Evolutionary conservation across 2,329 filamentous ascomycete genomes (phyloP).

Genomic region (Pseudocercospora macadamiae): DNA sequence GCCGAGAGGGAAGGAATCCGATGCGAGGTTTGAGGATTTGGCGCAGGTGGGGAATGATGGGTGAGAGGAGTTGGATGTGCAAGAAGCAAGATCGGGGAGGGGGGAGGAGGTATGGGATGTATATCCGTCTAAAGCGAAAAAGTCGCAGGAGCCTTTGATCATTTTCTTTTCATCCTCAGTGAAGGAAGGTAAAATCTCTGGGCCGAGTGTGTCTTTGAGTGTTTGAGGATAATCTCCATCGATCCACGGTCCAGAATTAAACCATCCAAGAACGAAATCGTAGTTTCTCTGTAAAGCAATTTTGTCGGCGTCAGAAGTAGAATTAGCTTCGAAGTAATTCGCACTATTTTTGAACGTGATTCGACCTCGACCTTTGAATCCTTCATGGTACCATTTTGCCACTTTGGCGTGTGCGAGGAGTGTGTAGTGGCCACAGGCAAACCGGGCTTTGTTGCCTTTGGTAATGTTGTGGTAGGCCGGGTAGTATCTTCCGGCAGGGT

Average conservation of each 20-base stretch:
- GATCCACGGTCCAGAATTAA: conserved; percentile 49
- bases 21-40: conserved; percentile 32
- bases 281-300: conserved; percentile 39
- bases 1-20: conserved; percentile 49
- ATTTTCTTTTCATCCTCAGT: conserved; percentile 37
- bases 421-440: conserved; percentile 41
- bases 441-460: conserved; percentile 42
- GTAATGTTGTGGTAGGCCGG: conserved; percentile 48
- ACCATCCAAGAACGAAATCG: conserved; percentile 47
- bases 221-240: conserved; percentile 49
- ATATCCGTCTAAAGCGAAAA: conserved; percentile 44
- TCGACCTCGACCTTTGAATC: conserved; percentile 43
- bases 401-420: conserved; percentile 44
- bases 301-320: conserved; percentile 38
- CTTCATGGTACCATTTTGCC: conserved; percentile 47
- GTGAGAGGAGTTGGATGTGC: conserved; percentile 44
- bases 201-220: conserved; percentile 41
- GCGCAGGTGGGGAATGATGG: conserved; percentile 49
- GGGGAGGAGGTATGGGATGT: conserved; percentile 41
- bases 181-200: conserved; percentile 39
- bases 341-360: conserved; percentile 43
- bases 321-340: conserved; percentile 44
- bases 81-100: conserved; percentile 41
- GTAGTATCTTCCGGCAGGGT: conserved; percentile 45
- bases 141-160: conserved; percentile 40